Evolutionary conservation across 305 asterid species (phyloP), one percentile per base, ranked within the genome.

Genomic region (Salvia sclarea): DNA sequence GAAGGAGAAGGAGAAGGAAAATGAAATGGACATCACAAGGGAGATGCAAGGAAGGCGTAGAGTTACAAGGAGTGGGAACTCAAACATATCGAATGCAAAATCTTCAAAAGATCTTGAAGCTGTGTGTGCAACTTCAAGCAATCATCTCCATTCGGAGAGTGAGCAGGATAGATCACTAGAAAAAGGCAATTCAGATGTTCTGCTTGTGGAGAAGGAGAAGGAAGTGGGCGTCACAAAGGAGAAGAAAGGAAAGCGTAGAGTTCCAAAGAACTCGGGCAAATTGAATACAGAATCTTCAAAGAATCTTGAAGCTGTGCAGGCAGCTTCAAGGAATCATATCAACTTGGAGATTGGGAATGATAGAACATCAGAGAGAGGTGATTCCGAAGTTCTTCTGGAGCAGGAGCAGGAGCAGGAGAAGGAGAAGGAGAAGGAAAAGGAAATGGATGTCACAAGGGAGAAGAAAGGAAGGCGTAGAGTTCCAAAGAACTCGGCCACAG

Each of bases 201-300:
- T 53, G 67, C 55, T 63, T 4, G 65, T 55, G 43, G 84, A 78
- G 68, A 64, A 58, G 20, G 80, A 76, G 57, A 71, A 61, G 30
- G 78, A 58, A 57, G 71, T 54, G 3, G 61, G 16, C 48, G 59
- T 53, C 24, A 54, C 56, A 48, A 77, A 75, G 35, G 72, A 53
- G 73, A 84, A 78, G 70, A 83, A 84, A 77, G 83, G 17, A 49
- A 82, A 87, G 54, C 82, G 70, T 2, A 70, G 80, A 61, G 61
- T 49, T 68, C 68, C 79, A 12, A 81, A 78, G 53, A 65, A 64
- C 52, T 50, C 54, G 66, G 79, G 68, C 50, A 5, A 10, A 35
- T 16, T 53, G 41, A 71, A 50, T 54, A 68, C 53, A 45, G 67
- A 70, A 64, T 73, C 77, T 43, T 57, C 83, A 4, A 72, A 73